Evolutionary conservation across 129 eudicot genomes (phyloP).

Genomic region (carrot (Daucus carota)): DH1_v3.0 NC_030381.2:3437001-3437500

Average conservation of each 20-base stretch:
- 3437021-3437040: neutral
- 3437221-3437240: neutral
- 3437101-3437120: neutral
- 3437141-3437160: conserved; percentile 48
- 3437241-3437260: too few relatives aligned
- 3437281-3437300: neutral
- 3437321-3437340: neutral
- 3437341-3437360: neutral
- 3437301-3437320: neutral
- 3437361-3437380: neutral
- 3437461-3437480: too few relatives aligned
- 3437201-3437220: conserved; percentile 71
- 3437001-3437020: conserved; percentile 7
- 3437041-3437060: neutral
- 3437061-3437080: neutral
- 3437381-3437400: neutral
- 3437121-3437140: conserved; percentile 55
- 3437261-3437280: neutral
- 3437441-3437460: too few relatives aligned
- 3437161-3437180: conserved; percentile 22
- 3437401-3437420: too few relatives aligned
- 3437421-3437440: neutral
- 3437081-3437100: neutral
- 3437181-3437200: conserved; percentile 35
- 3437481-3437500: neutral